Base-by-base conservation (phyloP, 148 eudicot genomes). In the Spergularia marina region DNA sequence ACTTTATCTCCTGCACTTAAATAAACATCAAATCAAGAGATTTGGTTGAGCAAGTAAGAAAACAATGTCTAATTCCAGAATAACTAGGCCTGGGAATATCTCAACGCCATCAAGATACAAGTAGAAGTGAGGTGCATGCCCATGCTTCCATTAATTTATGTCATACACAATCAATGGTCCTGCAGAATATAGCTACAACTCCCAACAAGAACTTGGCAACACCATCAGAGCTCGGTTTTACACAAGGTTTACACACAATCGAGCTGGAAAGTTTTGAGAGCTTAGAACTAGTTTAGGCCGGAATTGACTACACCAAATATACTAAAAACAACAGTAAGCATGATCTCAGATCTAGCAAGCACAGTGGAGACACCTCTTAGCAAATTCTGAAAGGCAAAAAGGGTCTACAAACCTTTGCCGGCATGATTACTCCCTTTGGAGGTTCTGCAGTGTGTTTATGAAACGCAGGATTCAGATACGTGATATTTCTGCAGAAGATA, bases 391-490 rank as follows among this genome's bases (percentile, higher is more conserved):
- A 6, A 3, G 63, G 36, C 14, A 14, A 15, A 51, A 76, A 23
- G 62, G 44, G 63, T 13, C 18, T 53, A 77, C 83, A 54, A 81
- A 95, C 99, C 99, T 87, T 89, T 71, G 81, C 80, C 52, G 98
- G 98, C 82, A 91, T 85, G 72, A 40, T 83, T 68, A 84, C 91
- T 53, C 97, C 98, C 54, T 74, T 59, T 40, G 98, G 98, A 80
- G 87, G 93, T 76, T 83, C 82, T 68, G 97, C 86, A 82, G 86
- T 83, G 64, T 92, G 99, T 71, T 80, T 80, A 84, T 88, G 95
- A 66, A 76, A 81, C 52, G 79, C 68, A 76, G 99, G 99, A 84
- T 88, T 92, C 74, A 91, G 76, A 79, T 82, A 92, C 5, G 98
- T 79, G 61, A 87, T 64, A 67, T 89, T 96, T 82, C 99, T 96